Conservation (phyloP, 352 stramenopile species). For the Phytophthora europaea region DNA sequence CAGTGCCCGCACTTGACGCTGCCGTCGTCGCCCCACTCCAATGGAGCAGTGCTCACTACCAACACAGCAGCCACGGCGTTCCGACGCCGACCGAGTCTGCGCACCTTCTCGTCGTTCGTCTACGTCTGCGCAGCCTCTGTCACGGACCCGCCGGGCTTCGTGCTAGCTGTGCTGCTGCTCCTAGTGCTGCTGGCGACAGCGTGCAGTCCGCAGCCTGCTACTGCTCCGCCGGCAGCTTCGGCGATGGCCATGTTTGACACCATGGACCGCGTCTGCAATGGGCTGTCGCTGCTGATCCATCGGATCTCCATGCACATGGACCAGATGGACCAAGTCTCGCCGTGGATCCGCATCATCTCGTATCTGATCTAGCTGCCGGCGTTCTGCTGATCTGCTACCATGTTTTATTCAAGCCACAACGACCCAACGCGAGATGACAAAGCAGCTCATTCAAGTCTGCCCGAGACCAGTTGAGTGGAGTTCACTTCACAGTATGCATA, state of each 20-base stretch:
- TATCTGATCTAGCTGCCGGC: slow-evolving; percentile 51
- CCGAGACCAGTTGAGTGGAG: slow-evolving; percentile 4
- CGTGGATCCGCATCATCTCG: slow-evolving; percentile 68
- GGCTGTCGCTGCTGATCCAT: slow-evolving; percentile 68
- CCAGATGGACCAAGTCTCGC: slow-evolving; percentile 61
- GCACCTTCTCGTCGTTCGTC: slow-evolving; percentile 74
- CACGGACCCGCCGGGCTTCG: slow-evolving; percentile 76
- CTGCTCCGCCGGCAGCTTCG: slow-evolving; percentile 45
- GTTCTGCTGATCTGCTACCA: neutral
- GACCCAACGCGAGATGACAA: slow-evolving; percentile 1
- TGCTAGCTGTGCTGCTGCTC: slow-evolving; percentile 78
- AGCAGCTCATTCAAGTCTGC: neutral
- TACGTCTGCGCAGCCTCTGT: slow-evolving; percentile 78
- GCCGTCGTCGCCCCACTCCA: slow-evolving; percentile 21
- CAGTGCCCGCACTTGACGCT: slow-evolving; percentile 38
- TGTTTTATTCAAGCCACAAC: slow-evolving; percentile 28
- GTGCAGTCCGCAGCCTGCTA: slow-evolving; percentile 61
- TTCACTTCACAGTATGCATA: slow-evolving; percentile 30
- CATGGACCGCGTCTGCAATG: slow-evolving; percentile 73
- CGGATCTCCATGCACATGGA: slow-evolving; percentile 72
- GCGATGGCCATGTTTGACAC: slow-evolving; percentile 56
- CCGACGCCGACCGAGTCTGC: slow-evolving; percentile 51
- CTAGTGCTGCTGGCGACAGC: slow-evolving; percentile 69
- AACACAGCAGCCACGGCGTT: slow-evolving; percentile 43
- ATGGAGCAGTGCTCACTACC: slow-evolving; percentile 21